Evolutionary conservation across 257 asterid species (phyloP).

Genomic region (Capsicum rhomboideum): DNA sequence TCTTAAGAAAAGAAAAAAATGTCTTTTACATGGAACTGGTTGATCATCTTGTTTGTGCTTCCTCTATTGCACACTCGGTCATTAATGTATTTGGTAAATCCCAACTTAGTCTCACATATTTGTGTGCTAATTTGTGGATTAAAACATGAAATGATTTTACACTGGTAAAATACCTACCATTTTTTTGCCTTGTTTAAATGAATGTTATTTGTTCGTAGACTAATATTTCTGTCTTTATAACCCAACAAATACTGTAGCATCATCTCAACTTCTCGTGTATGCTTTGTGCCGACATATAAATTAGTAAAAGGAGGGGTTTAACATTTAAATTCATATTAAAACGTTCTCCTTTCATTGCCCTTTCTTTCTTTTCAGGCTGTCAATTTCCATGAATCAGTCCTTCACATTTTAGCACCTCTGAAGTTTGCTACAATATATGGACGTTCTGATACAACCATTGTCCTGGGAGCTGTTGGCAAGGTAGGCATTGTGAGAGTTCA

Average conservation of each 20-base stretch:
- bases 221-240: background rate
- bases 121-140: background rate
- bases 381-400: constrained; percentile 91
- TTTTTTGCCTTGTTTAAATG: background rate
- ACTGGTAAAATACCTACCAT: background rate
- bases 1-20: background rate
- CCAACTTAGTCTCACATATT: background rate
- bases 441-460: constrained; percentile 93
- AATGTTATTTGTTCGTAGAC: background rate
- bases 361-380: constrained; percentile 45
- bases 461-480: constrained; percentile 98
- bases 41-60: background rate
- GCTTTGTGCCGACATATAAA: background rate
- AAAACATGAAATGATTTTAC: background rate
- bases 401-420: constrained; percentile 84
- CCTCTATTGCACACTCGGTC: background rate
- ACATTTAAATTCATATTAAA: background rate
- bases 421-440: constrained; percentile 81
- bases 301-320: background rate
- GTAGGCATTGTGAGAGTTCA: constrained; percentile 21
- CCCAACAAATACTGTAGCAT: background rate
- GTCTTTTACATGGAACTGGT: background rate
- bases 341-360: background rate
- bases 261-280: background rate
- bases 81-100: background rate